Conservation (phyloP, 176 grass and related monocot genomes). For the Canna indica region DNA sequence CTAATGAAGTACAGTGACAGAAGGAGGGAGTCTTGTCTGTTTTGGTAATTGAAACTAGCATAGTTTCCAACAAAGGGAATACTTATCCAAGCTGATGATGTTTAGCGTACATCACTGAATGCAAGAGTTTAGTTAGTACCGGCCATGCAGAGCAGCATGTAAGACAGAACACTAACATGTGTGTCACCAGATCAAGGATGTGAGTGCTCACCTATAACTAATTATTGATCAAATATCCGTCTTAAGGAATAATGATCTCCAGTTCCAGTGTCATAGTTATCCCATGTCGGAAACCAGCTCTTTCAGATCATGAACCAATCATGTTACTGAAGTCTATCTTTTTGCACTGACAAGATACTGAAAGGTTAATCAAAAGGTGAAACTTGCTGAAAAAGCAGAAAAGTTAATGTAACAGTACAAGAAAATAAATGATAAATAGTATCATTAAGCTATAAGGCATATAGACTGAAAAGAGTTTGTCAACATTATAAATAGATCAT, state of each 20-base stretch:
- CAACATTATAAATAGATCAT: neutral
- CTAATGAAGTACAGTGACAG: neutral
- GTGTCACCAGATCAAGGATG: neutral
- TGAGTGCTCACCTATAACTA: constrained; percentile 56
- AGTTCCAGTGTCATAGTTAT: constrained; percentile 92
- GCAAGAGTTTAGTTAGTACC: neutral
- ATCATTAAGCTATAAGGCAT: too few relatives aligned
- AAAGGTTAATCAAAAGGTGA: too few relatives aligned
- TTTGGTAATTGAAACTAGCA: neutral
- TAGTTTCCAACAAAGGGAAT: neutral
- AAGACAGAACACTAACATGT: neutral
- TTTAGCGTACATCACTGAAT: neutral
- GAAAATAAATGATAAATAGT: too few relatives aligned
- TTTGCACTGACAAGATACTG: too few relatives aligned
- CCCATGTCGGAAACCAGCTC: constrained; percentile 60
- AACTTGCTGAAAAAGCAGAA: too few relatives aligned
- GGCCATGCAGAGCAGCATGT: neutral
- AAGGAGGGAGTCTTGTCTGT: neutral
- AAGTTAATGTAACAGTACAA: too few relatives aligned
- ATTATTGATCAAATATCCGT: constrained; percentile 74
- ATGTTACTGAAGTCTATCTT: neutral
- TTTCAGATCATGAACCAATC: neutral
- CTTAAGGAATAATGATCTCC: constrained; percentile 92
- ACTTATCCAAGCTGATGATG: neutral
- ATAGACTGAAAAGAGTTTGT: neutral